A percentile compares a stretch with the other conserved stretches of the same genome.
Evolutionary conservation across 2,329 filamentous ascomycete genomes (phyloP).

Genomic region (Epichloe coenophiala): DNA sequence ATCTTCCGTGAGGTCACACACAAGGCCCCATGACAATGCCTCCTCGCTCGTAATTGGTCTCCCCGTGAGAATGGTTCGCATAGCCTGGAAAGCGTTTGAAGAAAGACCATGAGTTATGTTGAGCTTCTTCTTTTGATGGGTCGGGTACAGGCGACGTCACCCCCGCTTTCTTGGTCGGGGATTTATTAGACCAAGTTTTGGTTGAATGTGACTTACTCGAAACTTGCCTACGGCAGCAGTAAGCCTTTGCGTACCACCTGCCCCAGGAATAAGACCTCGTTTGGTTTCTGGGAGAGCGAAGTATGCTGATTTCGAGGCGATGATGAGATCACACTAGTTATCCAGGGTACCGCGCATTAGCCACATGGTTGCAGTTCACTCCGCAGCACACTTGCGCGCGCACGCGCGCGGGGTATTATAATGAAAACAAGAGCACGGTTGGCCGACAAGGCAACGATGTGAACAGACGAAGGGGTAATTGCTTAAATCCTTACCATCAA

Average conservation of each 20-base stretch:
- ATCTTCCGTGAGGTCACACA: conserved; percentile 15
- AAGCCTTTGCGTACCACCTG: conserved; percentile 26
- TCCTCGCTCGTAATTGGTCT: conserved; percentile 15
- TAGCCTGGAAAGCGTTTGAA: conserved; percentile 11
- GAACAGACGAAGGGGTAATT: background rate
- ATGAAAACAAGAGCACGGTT: background rate
- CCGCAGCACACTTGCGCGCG: background rate
- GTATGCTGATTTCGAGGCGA: conserved; percentile 20
- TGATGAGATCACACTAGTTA: conserved; percentile 25
- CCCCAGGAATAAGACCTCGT: conserved; percentile 27
- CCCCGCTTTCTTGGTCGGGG: background rate
- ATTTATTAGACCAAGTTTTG: background rate
- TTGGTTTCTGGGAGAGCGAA: conserved; percentile 28
- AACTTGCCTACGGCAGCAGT: conserved; percentile 27
- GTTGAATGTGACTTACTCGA: conserved; percentile 16
- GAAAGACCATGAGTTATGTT: background rate
- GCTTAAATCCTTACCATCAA: conserved; percentile 23
- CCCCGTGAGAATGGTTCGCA: conserved; percentile 16
- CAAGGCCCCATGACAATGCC: conserved; percentile 13
- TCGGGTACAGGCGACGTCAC: background rate
- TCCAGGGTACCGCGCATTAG: background rate
- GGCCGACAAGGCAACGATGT: background rate
- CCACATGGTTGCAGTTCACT: conserved; percentile 2
- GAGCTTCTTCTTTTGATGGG: background rate
- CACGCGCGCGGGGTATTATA: too few species aligned